Evolutionary conservation across 129 eudicot genomes (phyloP).

Genomic region (Helianthus tuberosus): DNA sequence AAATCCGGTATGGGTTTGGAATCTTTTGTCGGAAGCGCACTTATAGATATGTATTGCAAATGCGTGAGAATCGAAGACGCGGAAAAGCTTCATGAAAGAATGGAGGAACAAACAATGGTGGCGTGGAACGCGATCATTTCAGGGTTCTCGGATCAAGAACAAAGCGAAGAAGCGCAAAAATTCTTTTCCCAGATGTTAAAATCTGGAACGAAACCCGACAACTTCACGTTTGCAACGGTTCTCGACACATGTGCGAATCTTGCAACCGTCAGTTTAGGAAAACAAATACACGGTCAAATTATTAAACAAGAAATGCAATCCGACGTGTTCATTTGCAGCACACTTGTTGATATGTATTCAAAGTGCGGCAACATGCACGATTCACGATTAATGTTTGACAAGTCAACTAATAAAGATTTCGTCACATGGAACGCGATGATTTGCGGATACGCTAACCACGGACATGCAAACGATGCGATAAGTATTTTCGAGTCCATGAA

Average conservation of each 20-base stretch:
- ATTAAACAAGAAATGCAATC: slow-evolving; percentile 80
- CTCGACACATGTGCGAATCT: slow-evolving; percentile 91
- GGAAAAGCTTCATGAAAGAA: slow-evolving; percentile 67
- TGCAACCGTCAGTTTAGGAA: slow-evolving; percentile 80
- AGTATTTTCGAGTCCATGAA: slow-evolving; percentile 68
- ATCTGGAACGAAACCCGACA: slow-evolving; percentile 66
- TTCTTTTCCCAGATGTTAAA: slow-evolving; percentile 71
- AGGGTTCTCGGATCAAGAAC: slow-evolving; percentile 56
- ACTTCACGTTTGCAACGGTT: slow-evolving; percentile 84
- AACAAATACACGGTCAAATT: slow-evolving; percentile 84
- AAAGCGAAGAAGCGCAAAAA: slow-evolving; percentile 75
- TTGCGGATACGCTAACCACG: slow-evolving; percentile 80
- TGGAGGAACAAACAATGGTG: slow-evolving; percentile 70
- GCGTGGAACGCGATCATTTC: slow-evolving; percentile 94
- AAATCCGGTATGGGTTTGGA: slow-evolving; percentile 70
- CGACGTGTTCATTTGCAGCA: slow-evolving; percentile 72
- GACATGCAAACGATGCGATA: slow-evolving; percentile 68
- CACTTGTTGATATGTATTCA: slow-evolving; percentile 90
- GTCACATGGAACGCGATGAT: slow-evolving; percentile 85
- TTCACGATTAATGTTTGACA: slow-evolving; percentile 61
- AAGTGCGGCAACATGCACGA: slow-evolving; percentile 84
- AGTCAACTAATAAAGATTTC: slow-evolving; percentile 52
- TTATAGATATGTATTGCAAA: slow-evolving; percentile 93
- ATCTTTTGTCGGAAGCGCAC: slow-evolving; percentile 65
- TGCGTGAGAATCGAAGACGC: slow-evolving; percentile 78